phyloP scores from a whole-genome alignment of 2,329 filamentous ascomycete species.

The Pyrenochaeta sp. region DNA sequence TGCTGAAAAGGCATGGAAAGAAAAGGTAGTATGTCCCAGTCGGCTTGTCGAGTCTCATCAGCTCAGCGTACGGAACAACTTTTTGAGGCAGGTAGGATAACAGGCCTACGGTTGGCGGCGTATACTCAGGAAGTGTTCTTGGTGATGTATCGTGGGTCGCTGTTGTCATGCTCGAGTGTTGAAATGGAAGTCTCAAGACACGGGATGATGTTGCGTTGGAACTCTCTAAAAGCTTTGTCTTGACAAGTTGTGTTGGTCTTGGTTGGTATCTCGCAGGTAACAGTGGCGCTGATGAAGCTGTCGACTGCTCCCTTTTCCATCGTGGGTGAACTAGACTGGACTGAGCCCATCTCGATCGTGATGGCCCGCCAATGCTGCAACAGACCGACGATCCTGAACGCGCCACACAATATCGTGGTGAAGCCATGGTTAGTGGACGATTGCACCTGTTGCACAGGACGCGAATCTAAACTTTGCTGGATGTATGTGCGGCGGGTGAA shows the following conservation, averaged over 20 bases:
- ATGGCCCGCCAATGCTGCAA: background rate
- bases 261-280: conserved; percentile 9
- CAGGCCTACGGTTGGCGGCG: conserved; percentile 74
- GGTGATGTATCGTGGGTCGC: conserved; percentile 18
- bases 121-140: conserved; percentile 57
- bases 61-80: conserved; percentile 82
- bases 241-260: conserved; percentile 17
- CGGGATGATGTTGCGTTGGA: background rate
- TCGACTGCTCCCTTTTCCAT: background rate
- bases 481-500: background rate
- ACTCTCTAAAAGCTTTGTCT: background rate
- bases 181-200: conserved; percentile 1
- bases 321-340: background rate
- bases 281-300: conserved; percentile 5
- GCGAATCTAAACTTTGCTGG: background rate
- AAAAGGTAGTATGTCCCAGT: conserved; percentile 85
- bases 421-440: background rate
- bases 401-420: background rate
- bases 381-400: background rate
- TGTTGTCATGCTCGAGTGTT: conserved; percentile 23
- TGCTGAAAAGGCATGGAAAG: conserved; percentile 86
- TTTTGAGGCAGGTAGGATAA: conserved; percentile 73
- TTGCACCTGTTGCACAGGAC: background rate
- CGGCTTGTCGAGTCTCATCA: conserved; percentile 82
- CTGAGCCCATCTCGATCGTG: background rate